phyloP scores from a whole-genome alignment of 2,329 filamentous ascomycete species.

The Sclerotinia subarctica region DNA sequence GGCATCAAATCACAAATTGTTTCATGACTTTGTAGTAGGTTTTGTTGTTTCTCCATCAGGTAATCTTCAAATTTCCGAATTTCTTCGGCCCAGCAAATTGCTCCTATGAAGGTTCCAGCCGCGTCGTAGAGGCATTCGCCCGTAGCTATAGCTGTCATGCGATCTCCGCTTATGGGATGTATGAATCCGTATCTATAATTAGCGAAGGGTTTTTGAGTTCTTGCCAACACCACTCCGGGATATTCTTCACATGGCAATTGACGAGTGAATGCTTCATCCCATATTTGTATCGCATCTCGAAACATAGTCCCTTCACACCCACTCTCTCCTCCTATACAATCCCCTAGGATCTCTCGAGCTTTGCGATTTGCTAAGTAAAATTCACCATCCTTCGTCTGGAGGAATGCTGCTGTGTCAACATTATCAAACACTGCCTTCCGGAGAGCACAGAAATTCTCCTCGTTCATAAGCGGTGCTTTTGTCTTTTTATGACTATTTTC shows the following conservation, averaged over 20 bases:
- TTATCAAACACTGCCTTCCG: slow-evolving; percentile 30
- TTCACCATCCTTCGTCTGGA: slow-evolving; percentile 28
- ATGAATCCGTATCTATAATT: slow-evolving; percentile 27
- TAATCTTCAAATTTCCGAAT: slow-evolving; percentile 27
- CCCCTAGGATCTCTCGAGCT: slow-evolving; percentile 23
- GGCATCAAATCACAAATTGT: slow-evolving; percentile 32
- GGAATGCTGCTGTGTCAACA: slow-evolving; percentile 22
- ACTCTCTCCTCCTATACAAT: slow-evolving; percentile 25
- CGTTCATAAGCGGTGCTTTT: not conserved
- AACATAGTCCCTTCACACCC: slow-evolving; percentile 23
- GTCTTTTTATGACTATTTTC: not conserved
- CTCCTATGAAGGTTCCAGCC: slow-evolving; percentile 30
- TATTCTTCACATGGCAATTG: slow-evolving; percentile 22
- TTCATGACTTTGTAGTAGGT: slow-evolving; percentile 26
- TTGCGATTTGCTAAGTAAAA: slow-evolving; percentile 29
- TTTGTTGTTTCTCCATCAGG: slow-evolving; percentile 23
- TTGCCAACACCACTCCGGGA: slow-evolving; percentile 24
- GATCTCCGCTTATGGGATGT: slow-evolving; percentile 23
- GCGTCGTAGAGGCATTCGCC: slow-evolving; percentile 33
- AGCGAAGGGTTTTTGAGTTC: slow-evolving; percentile 19
- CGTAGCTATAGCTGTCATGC: slow-evolving; percentile 23
- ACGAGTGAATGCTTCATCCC: slow-evolving; percentile 26
- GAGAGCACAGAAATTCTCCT: slow-evolving; percentile 19
- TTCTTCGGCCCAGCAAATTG: slow-evolving; percentile 30
- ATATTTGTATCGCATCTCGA: slow-evolving; percentile 23